Evolutionary conservation across 129 eudicot species (phyloP).

Genomic region (Oenanthe sinensis): DNA sequence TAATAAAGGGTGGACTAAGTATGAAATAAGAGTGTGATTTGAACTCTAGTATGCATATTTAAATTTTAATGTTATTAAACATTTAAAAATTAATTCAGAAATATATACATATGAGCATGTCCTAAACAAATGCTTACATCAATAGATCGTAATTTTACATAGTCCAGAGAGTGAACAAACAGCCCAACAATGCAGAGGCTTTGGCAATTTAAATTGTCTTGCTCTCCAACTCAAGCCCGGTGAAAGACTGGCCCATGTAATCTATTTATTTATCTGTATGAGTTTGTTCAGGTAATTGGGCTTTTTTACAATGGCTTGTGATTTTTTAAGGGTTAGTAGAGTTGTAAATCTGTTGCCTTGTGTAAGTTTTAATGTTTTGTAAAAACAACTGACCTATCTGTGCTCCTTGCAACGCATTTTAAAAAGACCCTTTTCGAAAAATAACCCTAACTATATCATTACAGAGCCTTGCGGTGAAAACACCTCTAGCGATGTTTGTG

Average conservation of each 20-base stretch:
- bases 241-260: neutral
- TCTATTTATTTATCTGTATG: neutral
- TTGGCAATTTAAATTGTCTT: neutral
- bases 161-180: neutral
- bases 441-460: neutral
- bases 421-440: neutral
- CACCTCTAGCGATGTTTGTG: neutral
- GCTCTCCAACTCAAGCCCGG: neutral
- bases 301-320: neutral
- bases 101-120: neutral
- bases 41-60: neutral
- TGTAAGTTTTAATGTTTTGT: neutral
- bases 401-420: neutral
- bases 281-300: neutral
- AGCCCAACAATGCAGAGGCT: neutral
- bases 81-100: neutral
- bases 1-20: neutral
- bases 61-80: neutral
- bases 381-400: neutral
- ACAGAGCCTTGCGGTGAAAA: neutral
- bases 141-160: neutral
- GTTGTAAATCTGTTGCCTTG: neutral
- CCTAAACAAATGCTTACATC: neutral
- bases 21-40: neutral
- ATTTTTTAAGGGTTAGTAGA: neutral